Evolutionary conservation across 345 rosid species (phyloP), one percentile per base, ranked within the genome.

Genomic region (Odontarrhena argentea): DNA sequence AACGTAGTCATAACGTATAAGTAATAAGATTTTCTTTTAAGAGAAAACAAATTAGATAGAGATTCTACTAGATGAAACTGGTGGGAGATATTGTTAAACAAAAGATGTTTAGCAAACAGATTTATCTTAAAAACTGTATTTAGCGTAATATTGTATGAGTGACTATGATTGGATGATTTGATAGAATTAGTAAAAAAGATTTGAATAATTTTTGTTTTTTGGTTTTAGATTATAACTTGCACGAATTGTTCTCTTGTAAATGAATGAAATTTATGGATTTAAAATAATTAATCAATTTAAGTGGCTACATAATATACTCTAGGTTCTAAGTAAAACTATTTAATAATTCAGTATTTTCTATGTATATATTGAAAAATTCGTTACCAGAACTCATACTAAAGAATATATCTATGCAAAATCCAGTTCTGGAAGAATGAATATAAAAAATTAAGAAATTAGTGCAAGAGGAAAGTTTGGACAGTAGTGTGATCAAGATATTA

Each of bases 191-290:
- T 70, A 53, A 37, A 18, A 18, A 18, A 18, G 22, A 18, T 18
- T 18, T 18, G 22, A 18, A 18, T 18, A 18, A 18, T 18, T 18
- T 43, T 25, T 14, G 36, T 53, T 49, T 52, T 24, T 47, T 55
- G 11, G 50, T 40, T 40, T 63, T 10, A 55, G 25, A 41, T 54
- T 63, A 45, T 62, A 55, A 55, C 69, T 71, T 71, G 75, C 75
- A 63, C 69, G 69, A 55, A 12, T 71, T 35, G 42, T 63, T 63
- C 69, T 63, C 69, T 63, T 46, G 14, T 3, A 11, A 47, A 55
- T 26, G 35, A 36, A 38, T 11, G 49, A 47, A 63, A 63, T 63
- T 41, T 55, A 48, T 68, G 47, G 24, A 61, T 70, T 69, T 46
- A 53, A 53, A 28, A 3, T 11, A 14, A 25, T 46, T 60, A 53